These are phyloP conservation scores for Colletotrichum tabaci DNA, from an alignment of 2,329 filamentous ascomycete species.

Conservation along the genomic window DNA sequence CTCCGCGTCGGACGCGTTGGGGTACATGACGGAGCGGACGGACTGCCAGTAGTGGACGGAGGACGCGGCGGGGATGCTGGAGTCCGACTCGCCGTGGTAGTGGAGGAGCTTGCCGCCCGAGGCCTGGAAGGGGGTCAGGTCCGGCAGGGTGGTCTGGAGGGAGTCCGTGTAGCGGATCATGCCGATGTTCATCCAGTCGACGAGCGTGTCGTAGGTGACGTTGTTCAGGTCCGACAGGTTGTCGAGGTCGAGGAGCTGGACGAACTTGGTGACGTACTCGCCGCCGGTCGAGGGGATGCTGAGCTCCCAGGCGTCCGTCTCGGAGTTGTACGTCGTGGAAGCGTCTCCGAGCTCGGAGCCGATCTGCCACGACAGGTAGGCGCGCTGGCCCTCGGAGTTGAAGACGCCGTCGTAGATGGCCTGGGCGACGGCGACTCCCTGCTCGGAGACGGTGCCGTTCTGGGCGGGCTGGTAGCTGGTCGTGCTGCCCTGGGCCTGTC, in stretches of 20 bases:
- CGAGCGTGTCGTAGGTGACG: conserved; percentile 70
- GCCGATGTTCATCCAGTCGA: conserved; percentile 67
- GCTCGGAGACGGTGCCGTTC: conserved; percentile 52
- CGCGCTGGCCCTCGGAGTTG: conserved; percentile 52
- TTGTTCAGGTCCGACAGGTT: conserved; percentile 59
- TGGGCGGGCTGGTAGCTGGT: conserved; percentile 49
- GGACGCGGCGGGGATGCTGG: conserved; percentile 65
- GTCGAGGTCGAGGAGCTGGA: conserved; percentile 56
- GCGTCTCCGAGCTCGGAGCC: conserved; percentile 52
- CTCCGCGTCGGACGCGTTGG: conserved; percentile 2
- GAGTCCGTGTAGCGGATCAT: conserved; percentile 58
- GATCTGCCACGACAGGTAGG: conserved; percentile 47
- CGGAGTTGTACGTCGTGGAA: conserved; percentile 51
- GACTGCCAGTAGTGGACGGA: conserved; percentile 66
- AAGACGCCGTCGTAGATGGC: conserved; percentile 53
- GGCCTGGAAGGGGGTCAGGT: conserved; percentile 64
- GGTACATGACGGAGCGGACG: conserved; percentile 67
- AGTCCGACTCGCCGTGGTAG: conserved; percentile 71
- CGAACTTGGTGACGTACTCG: conserved; percentile 57
- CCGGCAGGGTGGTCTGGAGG: conserved; percentile 66
- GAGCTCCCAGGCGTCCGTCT: conserved; percentile 52
- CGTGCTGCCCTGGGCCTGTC: conserved; percentile 44
- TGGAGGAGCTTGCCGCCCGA: conserved; percentile 70
- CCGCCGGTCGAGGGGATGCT: conserved; percentile 52
- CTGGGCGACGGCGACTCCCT: conserved; percentile 52